These are phyloP conservation scores for Scorias spongiosa DNA, from an alignment of 2,329 filamentous ascomycete species.

Conservation along the genomic window DNA sequence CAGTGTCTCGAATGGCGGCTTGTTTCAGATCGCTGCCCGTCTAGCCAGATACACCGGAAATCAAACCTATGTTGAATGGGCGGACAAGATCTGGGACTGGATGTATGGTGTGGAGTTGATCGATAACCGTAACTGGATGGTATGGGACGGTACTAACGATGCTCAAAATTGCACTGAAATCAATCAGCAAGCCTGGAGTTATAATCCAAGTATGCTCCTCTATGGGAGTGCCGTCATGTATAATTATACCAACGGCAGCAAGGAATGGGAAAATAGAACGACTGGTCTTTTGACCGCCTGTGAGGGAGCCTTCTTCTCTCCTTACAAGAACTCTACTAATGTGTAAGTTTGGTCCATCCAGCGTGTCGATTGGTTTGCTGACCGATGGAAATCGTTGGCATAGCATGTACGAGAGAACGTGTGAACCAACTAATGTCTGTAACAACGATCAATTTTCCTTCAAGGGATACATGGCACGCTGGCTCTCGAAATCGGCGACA, in stretches of 20 bases:
- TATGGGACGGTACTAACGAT: constrained; percentile 41
- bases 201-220: constrained; percentile 41
- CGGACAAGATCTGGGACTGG: constrained; percentile 50
- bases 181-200: constrained; percentile 41
- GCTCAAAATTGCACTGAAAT: constrained; percentile 35
- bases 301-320: constrained; percentile 39
- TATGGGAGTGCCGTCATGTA: constrained; percentile 42
- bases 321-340: constrained; percentile 30
- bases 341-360: constrained; percentile 21
- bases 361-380: no score
- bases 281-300: constrained; percentile 43
- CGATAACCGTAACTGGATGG: constrained; percentile 29
- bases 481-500: constrained; percentile 34
- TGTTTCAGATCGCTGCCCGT: constrained; percentile 47
- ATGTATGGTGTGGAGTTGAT: constrained; percentile 34
- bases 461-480: constrained; percentile 61
- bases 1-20: constrained; percentile 41
- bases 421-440: constrained; percentile 46
- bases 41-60: constrained; percentile 68
- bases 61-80: constrained; percentile 63
- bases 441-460: constrained; percentile 58
- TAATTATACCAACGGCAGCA: constrained; percentile 31
- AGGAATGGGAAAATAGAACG: constrained; percentile 42
- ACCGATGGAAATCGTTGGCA: neutral
- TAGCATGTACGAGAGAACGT: constrained; percentile 48